These are phyloP conservation scores for Sporobolomyces phaffii DNA, from an alignment of 768 basidiomycete species.

Conservation along the genomic window DNA sequence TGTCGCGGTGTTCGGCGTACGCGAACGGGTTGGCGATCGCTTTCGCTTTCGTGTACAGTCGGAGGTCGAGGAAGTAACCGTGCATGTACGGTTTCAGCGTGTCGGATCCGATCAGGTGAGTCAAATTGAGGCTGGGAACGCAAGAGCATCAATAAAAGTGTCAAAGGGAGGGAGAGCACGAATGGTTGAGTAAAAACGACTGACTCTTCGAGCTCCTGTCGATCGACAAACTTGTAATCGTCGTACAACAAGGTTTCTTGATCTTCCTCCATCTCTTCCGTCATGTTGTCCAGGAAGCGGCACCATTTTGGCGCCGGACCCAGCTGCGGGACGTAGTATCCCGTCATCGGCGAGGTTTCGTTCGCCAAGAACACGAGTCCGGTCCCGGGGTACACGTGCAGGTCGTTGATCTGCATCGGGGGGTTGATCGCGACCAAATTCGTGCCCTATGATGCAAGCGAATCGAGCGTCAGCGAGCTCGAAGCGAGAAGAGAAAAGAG, in stretches of 20 bases:
- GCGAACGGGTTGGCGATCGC: slow-evolving; percentile 94
- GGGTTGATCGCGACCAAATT: slow-evolving; percentile 94
- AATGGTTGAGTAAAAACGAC: slow-evolving; percentile 45
- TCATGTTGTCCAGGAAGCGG: slow-evolving; percentile 94
- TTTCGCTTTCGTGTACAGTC: slow-evolving; percentile 90
- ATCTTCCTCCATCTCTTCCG: slow-evolving; percentile 91
- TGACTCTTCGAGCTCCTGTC: slow-evolving; percentile 73
- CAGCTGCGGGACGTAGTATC: slow-evolving; percentile 90
- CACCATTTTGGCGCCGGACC: slow-evolving; percentile 97
- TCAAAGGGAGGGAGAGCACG: neutral
- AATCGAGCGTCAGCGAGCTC: neutral
- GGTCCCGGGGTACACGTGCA: slow-evolving; percentile 81
- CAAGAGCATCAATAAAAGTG: too few relatives aligned
- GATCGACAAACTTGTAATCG: slow-evolving; percentile 95
- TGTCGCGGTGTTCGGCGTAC: slow-evolving; percentile 88
- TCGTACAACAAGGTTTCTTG: slow-evolving; percentile 71
- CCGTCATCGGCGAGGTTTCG: slow-evolving; percentile 91
- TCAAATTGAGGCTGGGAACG: slow-evolving; percentile 69
- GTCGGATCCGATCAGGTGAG: slow-evolving; percentile 88
- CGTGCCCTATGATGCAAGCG: slow-evolving; percentile 52
- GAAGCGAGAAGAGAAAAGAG: too few relatives aligned
- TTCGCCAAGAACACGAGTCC: slow-evolving; percentile 88
- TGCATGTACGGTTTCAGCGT: slow-evolving; percentile 99
- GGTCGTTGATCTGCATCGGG: slow-evolving; percentile 76
- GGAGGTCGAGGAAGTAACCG: slow-evolving; percentile 93